Percentiles rank a stretch among this genome's conserved stretches.
Evolutionary conservation across 2,329 filamentous ascomycete genomes (phyloP).

Genomic region (Claviceps sorghi): DNA sequence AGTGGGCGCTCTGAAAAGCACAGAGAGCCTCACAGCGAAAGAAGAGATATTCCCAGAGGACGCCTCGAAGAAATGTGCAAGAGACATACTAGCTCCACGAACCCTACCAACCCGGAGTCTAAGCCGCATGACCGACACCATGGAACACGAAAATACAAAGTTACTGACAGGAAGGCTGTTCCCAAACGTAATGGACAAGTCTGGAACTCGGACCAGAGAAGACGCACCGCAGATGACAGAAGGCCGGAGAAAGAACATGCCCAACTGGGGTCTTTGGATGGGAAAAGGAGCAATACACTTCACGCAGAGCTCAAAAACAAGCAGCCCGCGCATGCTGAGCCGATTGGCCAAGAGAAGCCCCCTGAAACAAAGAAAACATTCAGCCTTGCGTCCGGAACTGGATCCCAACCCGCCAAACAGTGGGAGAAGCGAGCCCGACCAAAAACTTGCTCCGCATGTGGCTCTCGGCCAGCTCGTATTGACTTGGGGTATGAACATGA

Average conservation of each 20-base stretch:
- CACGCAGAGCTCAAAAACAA: neutral
- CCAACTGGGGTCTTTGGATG: conserved; percentile 3
- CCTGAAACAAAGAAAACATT: neutral
- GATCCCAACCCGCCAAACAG: neutral
- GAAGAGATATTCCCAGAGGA: neutral
- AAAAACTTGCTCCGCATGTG: neutral
- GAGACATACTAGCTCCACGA: neutral
- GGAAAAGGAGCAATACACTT: conserved; percentile 9
- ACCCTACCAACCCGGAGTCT: neutral
- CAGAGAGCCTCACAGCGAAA: neutral
- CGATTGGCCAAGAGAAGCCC: neutral
- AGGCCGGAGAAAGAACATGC: neutral
- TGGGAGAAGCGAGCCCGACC: neutral
- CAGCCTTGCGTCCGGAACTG: neutral
- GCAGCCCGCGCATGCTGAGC: neutral
- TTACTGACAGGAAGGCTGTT: neutral
- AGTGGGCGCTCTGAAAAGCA: neutral
- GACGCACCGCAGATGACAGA: neutral
- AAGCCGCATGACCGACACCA: neutral
- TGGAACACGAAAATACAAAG: neutral
- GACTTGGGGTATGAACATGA: neutral
- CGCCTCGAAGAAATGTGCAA: neutral
- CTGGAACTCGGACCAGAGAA: neutral
- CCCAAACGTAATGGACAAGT: neutral
- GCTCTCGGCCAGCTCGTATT: conserved; percentile 4